Conservation (phyloP, 148 eudicot genomes). For the Rheum nobile region DNA sequence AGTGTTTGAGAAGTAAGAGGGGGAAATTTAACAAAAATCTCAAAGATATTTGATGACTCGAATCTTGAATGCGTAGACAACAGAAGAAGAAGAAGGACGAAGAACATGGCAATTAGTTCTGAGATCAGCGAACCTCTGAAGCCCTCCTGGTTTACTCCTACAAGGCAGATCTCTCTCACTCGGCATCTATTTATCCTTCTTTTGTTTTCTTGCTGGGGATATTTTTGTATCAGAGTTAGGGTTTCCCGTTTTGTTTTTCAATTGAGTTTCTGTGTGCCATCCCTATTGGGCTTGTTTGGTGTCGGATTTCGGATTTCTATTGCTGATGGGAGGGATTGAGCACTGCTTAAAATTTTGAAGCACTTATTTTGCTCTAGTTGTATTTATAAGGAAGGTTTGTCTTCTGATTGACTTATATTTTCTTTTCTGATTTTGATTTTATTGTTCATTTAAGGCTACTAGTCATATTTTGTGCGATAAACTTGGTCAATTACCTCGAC, state of each 20-base stretch:
- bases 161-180: slow-evolving; percentile 10
- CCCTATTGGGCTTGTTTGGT: not conserved
- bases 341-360: not conserved
- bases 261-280: not conserved
- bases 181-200: no score
- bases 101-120: not conserved
- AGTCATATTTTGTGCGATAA: slow-evolving; percentile 27
- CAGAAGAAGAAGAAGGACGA: not conserved
- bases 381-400: no score
- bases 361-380: not conserved
- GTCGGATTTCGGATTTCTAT: not conserved
- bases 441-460: slow-evolving; percentile 20
- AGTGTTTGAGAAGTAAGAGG: not conserved
- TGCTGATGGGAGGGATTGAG: not conserved
- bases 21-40: not conserved
- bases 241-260: not conserved
- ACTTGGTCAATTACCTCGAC: slow-evolving; percentile 30
- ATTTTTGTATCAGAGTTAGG: not conserved
- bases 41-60: not conserved
- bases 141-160: slow-evolving; percentile 34
- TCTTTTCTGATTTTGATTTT: not conserved
- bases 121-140: slow-evolving; percentile 5
- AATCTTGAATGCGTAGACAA: not conserved
- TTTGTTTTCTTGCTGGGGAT: slow-evolving; percentile 2
- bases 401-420: not conserved